Percentiles rank a stretch among this genome's conserved stretches.
phyloP scores from a whole-genome alignment of 2,329 filamentous ascomycete genomes.

The Aquanectria penicillioides region DNA sequence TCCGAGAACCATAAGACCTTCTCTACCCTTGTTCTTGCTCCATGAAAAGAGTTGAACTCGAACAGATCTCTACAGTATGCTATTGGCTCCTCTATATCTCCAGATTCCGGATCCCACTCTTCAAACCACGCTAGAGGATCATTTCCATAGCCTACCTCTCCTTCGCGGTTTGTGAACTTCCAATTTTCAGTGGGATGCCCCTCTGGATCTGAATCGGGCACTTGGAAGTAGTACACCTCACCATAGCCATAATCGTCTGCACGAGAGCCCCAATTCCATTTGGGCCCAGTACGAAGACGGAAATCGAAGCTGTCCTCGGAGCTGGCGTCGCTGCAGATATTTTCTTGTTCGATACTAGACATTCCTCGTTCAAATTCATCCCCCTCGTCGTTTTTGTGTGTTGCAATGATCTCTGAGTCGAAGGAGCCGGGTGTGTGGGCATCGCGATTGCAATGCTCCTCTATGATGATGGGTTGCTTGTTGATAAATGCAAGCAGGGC shows the following conservation, averaged over 20 bases:
- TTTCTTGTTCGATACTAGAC: not conserved
- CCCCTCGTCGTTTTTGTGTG: not conserved
- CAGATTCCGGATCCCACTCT: slow-evolving; percentile 4
- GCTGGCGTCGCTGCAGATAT: not conserved
- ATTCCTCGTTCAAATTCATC: not conserved
- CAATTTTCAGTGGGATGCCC: not conserved
- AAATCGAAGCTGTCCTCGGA: not conserved
- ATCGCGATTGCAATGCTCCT: not conserved
- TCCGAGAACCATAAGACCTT: not conserved
- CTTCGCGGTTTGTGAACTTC: slow-evolving; percentile 3
- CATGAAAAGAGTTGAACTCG: too few species aligned
- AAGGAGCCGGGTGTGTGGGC: not conserved
- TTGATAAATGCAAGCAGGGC: not conserved
- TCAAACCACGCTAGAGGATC: not conserved
- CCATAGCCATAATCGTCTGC: not conserved
- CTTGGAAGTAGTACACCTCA: not conserved
- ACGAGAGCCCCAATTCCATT: not conserved
- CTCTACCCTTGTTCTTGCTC: too few species aligned
- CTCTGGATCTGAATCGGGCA: not conserved
- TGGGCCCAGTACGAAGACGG: not conserved
- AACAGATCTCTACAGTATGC: not conserved
- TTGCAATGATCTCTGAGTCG: not conserved
- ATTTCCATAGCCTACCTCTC: not conserved
- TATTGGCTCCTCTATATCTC: slow-evolving; percentile 5
- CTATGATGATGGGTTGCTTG: not conserved